Conservation (phyloP, 495 filamentous ascomycete species). For the Cercophora newfieldiana region DNA sequence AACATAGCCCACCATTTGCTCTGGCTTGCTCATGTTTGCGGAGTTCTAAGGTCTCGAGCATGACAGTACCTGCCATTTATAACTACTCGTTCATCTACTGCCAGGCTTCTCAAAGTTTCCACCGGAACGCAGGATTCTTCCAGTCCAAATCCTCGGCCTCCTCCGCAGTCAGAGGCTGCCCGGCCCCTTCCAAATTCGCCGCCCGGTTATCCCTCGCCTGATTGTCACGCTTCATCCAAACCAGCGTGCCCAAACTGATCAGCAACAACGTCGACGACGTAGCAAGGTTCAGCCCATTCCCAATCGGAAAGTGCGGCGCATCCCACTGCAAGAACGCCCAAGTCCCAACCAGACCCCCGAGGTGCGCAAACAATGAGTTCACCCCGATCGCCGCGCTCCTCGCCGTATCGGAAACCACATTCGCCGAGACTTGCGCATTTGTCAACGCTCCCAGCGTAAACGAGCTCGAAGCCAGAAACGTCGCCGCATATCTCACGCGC, state of each 20-base stretch:
- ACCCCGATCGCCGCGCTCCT: constrained; percentile 62
- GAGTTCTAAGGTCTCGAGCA: too few species aligned
- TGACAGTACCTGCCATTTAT: too few species aligned
- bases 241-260: constrained; percentile 42
- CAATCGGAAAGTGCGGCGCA: constrained; percentile 63
- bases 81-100: too few species aligned
- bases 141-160: constrained; percentile 65
- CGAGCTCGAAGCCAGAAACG: constrained; percentile 12
- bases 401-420: constrained; percentile 64
- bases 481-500: constrained; percentile 7
- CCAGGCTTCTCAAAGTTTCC: neutral
- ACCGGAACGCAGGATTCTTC: constrained; percentile 56
- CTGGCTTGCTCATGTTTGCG: too few species aligned
- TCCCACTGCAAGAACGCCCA: constrained; percentile 64
- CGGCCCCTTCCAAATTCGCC: constrained; percentile 36
- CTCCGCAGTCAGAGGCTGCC: constrained; percentile 43
- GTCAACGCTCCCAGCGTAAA: constrained; percentile 64
- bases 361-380: constrained; percentile 64
- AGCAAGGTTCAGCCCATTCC: constrained; percentile 65
- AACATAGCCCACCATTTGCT: too few species aligned
- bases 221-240: constrained; percentile 61
- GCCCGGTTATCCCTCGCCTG: constrained; percentile 51
- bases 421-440: constrained; percentile 61
- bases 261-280: constrained; percentile 52
- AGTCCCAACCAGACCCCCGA: constrained; percentile 64